Conservation (phyloP, 2,329 filamentous ascomycete species). For the Aspergillus caelatus region DNA sequence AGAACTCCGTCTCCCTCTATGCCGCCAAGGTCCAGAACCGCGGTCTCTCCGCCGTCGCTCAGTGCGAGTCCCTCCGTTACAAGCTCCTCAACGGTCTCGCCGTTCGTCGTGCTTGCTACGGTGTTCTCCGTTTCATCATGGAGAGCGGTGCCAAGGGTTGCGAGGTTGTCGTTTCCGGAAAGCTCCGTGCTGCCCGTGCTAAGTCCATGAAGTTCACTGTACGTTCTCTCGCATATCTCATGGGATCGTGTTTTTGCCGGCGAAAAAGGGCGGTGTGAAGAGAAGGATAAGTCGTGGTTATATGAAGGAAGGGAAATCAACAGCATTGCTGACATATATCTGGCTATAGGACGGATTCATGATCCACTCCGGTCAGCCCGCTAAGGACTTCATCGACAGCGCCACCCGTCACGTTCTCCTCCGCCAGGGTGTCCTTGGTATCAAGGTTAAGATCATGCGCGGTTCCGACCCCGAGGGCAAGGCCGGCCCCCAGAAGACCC, state of each 20-base stretch:
- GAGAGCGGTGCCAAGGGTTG: conserved; percentile 99
- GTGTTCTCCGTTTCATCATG: conserved; percentile 99
- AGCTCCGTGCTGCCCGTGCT: conserved; percentile 97
- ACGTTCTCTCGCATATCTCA: conserved; percentile 37
- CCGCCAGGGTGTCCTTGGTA: conserved; percentile 98
- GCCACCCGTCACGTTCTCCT: conserved; percentile 99
- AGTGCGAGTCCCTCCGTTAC: conserved; percentile 99
- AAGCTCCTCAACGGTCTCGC: conserved; percentile 99
- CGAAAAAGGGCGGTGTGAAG: background rate
- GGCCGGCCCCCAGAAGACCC: conserved; percentile 93
- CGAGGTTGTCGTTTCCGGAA: conserved; percentile 98
- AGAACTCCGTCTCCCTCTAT: conserved; percentile 99
- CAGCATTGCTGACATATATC: conserved; percentile 16
- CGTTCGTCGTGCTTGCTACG: conserved; percentile 98
- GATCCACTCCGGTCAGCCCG: conserved; percentile 99
- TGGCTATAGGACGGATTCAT: conserved; percentile 84
- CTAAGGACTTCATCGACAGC: conserved; percentile 98
- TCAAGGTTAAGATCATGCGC: conserved; percentile 99
- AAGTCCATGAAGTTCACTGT: conserved; percentile 99
- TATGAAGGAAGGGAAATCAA: background rate
- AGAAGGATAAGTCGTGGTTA: background rate
- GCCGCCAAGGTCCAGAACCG: conserved; percentile 99
- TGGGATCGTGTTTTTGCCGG: background rate
- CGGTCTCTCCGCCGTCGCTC: conserved; percentile 98
- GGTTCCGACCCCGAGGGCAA: conserved; percentile 99